A percentile compares a stretch with the other conserved stretches of the same genome.
phyloP scores from a whole-genome alignment of 2,329 filamentous ascomycete species.

The Beauveria caledonica region DNA sequence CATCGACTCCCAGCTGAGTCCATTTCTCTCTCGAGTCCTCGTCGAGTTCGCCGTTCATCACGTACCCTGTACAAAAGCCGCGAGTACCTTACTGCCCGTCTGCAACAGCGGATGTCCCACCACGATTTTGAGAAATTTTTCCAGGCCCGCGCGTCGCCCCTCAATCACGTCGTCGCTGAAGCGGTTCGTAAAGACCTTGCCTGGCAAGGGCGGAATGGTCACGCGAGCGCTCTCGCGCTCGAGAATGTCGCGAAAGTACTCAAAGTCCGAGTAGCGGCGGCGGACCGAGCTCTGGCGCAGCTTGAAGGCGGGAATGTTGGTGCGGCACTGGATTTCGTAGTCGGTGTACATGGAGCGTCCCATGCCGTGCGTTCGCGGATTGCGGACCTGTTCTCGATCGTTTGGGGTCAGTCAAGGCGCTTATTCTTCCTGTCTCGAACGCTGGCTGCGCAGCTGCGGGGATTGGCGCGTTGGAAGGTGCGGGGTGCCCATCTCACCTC shows the following conservation, averaged over 20 bases:
- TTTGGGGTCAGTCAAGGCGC: not conserved
- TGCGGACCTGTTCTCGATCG: constrained; percentile 59
- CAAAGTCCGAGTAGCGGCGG: constrained; percentile 93
- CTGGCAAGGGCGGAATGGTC: constrained; percentile 89
- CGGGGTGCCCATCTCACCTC: constrained; percentile 51
- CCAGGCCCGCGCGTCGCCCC: constrained; percentile 79
- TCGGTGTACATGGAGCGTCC: constrained; percentile 97
- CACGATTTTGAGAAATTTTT: constrained; percentile 95
- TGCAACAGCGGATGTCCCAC: constrained; percentile 93
- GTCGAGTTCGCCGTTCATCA: not conserved
- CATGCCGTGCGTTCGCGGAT: constrained; percentile 89
- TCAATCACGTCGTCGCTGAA: constrained; percentile 99
- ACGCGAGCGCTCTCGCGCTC: constrained; percentile 92
- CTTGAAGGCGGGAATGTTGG: constrained; percentile 99
- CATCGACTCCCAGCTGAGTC: not conserved
- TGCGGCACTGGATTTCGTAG: constrained; percentile 95
- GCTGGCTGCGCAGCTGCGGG: too few relatives aligned
- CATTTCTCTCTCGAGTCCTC: too few relatives aligned
- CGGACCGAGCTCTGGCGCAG: constrained; percentile 81
- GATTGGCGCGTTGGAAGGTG: too few relatives aligned
- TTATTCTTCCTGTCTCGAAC: too few relatives aligned
- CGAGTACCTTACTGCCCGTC: constrained; percentile 94
- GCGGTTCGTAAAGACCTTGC: constrained; percentile 95
- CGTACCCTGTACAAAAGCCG: constrained; percentile 89
- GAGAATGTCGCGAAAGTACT: constrained; percentile 96